Conservation (phyloP, 2,329 filamentous ascomycete species). For the Diaporthe ampelina region DNA sequence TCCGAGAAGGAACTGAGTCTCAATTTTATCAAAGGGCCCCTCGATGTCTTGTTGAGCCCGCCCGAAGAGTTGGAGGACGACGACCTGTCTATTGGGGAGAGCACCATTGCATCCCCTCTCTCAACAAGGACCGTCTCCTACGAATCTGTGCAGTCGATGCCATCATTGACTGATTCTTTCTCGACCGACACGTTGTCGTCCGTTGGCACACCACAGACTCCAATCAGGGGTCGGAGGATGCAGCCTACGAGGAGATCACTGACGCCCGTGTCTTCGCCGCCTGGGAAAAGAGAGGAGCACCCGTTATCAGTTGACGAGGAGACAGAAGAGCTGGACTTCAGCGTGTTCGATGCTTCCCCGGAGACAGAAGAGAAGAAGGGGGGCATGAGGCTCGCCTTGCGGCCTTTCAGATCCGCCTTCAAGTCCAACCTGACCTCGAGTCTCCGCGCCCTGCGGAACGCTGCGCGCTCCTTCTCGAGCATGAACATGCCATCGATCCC, state of each 20-base stretch:
- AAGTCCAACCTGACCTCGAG: constrained; percentile 79
- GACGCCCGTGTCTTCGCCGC: constrained; percentile 69
- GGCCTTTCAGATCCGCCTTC: constrained; percentile 70
- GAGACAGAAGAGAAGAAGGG: constrained; percentile 49
- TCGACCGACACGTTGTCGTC: constrained; percentile 64
- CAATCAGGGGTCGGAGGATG: constrained; percentile 56
- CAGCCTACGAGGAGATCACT: constrained; percentile 63
- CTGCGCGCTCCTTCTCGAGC: constrained; percentile 73
- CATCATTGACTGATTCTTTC: constrained; percentile 70
- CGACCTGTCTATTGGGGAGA: constrained; percentile 62
- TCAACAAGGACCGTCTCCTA: constrained; percentile 70
- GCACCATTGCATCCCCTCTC: constrained; percentile 64
- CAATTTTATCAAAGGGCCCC: constrained; percentile 65
- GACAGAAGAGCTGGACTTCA: constrained; percentile 63
- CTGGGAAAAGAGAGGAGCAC: constrained; percentile 65
- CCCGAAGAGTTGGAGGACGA: constrained; percentile 71
- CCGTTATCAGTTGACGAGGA: constrained; percentile 61
- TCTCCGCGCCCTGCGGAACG: constrained; percentile 73
- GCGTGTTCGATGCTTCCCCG: constrained; percentile 55
- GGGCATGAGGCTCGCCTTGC: constrained; percentile 50
- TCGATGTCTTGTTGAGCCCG: constrained; percentile 72
- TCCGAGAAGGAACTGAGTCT: constrained; percentile 72
- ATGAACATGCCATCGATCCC: constrained; percentile 75
- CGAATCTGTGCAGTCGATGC: constrained; percentile 67
- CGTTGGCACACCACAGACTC: constrained; percentile 62